Base-by-base conservation (phyloP, 1,284 basidiomycete species). In the Trichosporon sp. region DNA sequence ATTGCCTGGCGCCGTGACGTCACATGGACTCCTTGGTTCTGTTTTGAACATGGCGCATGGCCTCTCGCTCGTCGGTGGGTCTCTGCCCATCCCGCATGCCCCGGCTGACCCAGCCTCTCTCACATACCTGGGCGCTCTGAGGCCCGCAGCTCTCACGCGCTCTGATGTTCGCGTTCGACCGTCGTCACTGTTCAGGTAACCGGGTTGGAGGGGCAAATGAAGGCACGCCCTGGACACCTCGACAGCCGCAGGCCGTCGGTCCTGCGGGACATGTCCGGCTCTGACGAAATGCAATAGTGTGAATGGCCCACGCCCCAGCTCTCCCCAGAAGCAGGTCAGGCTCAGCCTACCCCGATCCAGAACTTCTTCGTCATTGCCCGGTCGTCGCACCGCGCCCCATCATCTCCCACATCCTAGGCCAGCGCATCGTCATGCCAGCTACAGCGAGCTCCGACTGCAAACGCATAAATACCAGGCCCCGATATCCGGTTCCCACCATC, bases 401-500 rank as follows among this genome's bases (percentile, higher is more conserved):
- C 51, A 21, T 26, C 8, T 54, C 51, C 51, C 51, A 26, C 19
- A 26, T 5, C 16, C 16, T 7, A 26, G 51, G 26, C 19, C 51
- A 8, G 11, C 51, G 7, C 51, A 6, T 26, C 51, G 19, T 54
- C 51, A 54, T 54, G 51, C 19, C 19, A n/a, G 19, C 16, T 7
- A 21, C 5, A 5, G 19, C 8, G 2, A 54, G 48, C 51, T 54
- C 51, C 51, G 51, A 54, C 51, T 54, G 3, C 51, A 54, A 7
- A 19, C n/a, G 51, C 51, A 54, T 54, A 54, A 26, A 54, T 54
- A 54, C 51, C 51, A 19, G 11, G 51, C 51, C 3, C 51, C 19
- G 51, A 54, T 19, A 21, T 54, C 51, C 51, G 51, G 21, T 26
- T 54, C 51, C 51, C 51, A 54, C 51, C 51, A 54, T 19, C 19